Percentiles rank a stretch among this genome's conserved stretches.
These are phyloP conservation scores for Aspergillus aculeatus DNA, from an alignment of 2,329 filamentous ascomycete genomes.

Conservation along the genomic window DNA sequence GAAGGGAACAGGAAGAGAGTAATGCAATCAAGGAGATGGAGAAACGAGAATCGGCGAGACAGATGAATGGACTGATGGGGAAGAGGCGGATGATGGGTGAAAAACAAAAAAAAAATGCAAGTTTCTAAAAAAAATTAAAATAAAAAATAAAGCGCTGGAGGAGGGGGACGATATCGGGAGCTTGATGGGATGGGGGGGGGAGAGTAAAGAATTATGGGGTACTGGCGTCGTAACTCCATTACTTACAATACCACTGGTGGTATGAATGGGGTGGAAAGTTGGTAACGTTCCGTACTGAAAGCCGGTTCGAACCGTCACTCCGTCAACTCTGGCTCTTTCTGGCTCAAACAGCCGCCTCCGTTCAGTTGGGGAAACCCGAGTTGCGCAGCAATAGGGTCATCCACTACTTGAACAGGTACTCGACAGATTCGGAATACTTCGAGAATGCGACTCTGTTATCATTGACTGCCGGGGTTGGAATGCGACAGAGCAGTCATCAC, in stretches of 20 bases:
- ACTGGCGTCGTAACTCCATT: constrained; percentile 8
- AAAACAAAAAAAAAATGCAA: constrained; percentile 14
- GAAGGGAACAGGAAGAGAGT: constrained; percentile 25
- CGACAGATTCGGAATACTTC: too few species aligned
- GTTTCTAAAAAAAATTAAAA: constrained; percentile 1
- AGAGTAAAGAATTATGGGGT: constrained; percentile 11
- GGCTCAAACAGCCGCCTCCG: too few species aligned
- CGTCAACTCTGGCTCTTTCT: background rate
- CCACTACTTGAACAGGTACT: background rate
- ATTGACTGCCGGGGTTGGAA: too few species aligned
- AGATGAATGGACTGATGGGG: constrained; percentile 16
- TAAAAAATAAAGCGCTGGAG: constrained; percentile 1
- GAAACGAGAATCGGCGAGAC: constrained; percentile 15
- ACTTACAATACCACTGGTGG: constrained; percentile 10
- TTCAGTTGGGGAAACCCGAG: background rate
- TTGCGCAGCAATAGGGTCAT: background rate
- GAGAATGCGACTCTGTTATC: too few species aligned
- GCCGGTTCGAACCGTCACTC: constrained; percentile 2
- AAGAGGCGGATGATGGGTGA: constrained; percentile 13
- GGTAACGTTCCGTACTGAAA: constrained; percentile 12
- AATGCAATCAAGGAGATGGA: constrained; percentile 13
- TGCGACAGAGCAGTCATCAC: too few species aligned
- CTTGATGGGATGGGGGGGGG: constrained; percentile 9
- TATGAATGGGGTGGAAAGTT: constrained; percentile 2
- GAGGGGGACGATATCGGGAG: constrained; percentile 20